phyloP scores from a whole-genome alignment of 176 grass and related monocot genomes.

The Sorghum bicolor region Sorghum_bicolor_NCBIv3 NC_012878.2:55120501-55121000 shows the following conservation, averaged over 20 bases:
- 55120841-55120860: neutral
- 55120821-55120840: conserved; percentile 9
- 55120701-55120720: conserved; percentile 92
- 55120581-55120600: neutral
- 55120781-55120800: neutral
- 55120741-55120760: conserved; percentile 88
- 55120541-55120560: neutral
- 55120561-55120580: conserved; percentile 14
- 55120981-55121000: neutral
- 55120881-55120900: conserved; percentile 91
- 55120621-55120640: neutral
- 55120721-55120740: conserved; percentile 70
- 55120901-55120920: conserved; percentile 97
- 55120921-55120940: conserved; percentile 93
- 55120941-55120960: conserved; percentile 58
- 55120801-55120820: neutral
- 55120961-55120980: neutral
- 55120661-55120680: neutral
- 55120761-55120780: neutral
- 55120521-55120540: neutral
- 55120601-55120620: neutral
- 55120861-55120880: conserved; percentile 71
- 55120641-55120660: neutral
- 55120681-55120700: conserved; percentile 87
- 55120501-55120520: neutral